These are phyloP conservation scores for Myriosclerotinia duriaeana DNA, from an alignment of 2,329 filamentous ascomycete genomes.

Conservation along the genomic window DNA sequence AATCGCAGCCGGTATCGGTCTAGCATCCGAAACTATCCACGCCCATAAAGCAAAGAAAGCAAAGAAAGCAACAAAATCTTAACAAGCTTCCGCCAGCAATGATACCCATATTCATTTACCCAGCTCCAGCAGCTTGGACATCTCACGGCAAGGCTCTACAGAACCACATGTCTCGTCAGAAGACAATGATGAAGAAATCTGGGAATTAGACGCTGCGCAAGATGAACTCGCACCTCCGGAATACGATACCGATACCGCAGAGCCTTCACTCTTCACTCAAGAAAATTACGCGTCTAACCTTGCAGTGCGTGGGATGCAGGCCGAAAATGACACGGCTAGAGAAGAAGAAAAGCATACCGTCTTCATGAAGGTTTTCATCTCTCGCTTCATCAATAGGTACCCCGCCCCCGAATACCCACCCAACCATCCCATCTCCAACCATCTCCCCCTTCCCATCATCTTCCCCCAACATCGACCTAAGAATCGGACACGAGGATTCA, in stretches of 20 bases:
- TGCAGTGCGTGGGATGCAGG: too few species aligned
- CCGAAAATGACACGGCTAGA: too few species aligned
- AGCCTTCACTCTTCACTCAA: not conserved
- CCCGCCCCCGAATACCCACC: not conserved
- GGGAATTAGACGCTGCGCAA: conserved; percentile 34
- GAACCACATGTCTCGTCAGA: not conserved
- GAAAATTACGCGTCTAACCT: not conserved
- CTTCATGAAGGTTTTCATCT: not conserved
- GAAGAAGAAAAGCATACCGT: not conserved
- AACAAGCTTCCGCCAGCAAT: not conserved
- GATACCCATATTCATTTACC: not conserved
- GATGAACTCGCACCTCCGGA: not conserved
- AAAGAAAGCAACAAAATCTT: not conserved
- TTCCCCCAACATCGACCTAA: not conserved
- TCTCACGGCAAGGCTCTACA: not conserved
- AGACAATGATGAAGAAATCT: conserved; percentile 34
- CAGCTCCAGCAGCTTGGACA: not conserved
- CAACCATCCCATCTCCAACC: conserved; percentile 37
- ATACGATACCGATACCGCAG: not conserved
- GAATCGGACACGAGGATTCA: not conserved
- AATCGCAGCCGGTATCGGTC: conserved; percentile 34
- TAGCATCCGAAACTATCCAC: conserved; percentile 33
- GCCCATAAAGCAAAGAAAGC: conserved; percentile 17
- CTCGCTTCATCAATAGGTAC: not conserved
- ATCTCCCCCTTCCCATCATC: not conserved